A percentile compares a stretch with the other conserved stretches of the same genome.
These are phyloP conservation scores for Zygosaccharomyces kombuchaensis DNA, from an alignment of 805 yeast species.

Conservation along the genomic window DNA sequence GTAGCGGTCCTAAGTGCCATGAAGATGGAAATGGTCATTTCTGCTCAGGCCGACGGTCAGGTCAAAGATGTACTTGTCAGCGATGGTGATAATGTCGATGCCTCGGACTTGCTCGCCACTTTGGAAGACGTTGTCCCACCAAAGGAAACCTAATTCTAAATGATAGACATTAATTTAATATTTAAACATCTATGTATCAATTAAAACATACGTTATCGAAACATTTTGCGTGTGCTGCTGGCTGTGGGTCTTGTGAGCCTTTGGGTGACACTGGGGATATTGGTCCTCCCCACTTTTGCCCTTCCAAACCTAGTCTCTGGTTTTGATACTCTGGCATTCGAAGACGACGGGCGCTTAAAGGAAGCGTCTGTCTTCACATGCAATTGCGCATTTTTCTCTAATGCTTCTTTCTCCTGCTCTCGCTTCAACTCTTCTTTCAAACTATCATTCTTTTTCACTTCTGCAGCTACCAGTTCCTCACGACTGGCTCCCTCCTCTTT, in stretches of 20 bases:
- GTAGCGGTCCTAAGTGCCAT: conserved; percentile 91
- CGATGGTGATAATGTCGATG: conserved; percentile 95
- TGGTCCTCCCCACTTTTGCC: conserved; percentile 12
- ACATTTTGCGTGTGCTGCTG: conserved; percentile 27
- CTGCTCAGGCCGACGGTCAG: conserved; percentile 85
- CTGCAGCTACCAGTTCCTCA: conserved; percentile 11
- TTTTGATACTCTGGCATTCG: conserved; percentile 5
- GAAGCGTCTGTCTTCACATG: not conserved
- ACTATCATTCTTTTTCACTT: conserved; percentile 18
- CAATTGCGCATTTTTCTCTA: not conserved
- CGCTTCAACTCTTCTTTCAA: conserved; percentile 17
- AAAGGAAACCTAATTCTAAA: conserved; percentile 14
- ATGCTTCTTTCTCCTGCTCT: conserved; percentile 10
- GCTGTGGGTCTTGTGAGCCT: conserved; percentile 26
- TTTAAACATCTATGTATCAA: conserved; percentile 3
- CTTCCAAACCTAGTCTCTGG: conserved; percentile 6
- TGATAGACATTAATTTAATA: conserved; percentile 1
- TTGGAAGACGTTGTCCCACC: conserved; percentile 36
- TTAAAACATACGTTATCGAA: conserved; percentile 12
- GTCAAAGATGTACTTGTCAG: conserved; percentile 71
- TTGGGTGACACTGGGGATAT: conserved; percentile 23
- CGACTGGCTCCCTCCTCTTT: conserved; percentile 21
- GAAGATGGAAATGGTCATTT: conserved; percentile 99
- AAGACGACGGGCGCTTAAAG: not conserved
- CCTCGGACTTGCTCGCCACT: conserved; percentile 77